Evolutionary conservation across 2,329 filamentous ascomycete species (phyloP), one percentile per base, ranked within the genome.

Genomic region (Claviceps fusiformis): DNA sequence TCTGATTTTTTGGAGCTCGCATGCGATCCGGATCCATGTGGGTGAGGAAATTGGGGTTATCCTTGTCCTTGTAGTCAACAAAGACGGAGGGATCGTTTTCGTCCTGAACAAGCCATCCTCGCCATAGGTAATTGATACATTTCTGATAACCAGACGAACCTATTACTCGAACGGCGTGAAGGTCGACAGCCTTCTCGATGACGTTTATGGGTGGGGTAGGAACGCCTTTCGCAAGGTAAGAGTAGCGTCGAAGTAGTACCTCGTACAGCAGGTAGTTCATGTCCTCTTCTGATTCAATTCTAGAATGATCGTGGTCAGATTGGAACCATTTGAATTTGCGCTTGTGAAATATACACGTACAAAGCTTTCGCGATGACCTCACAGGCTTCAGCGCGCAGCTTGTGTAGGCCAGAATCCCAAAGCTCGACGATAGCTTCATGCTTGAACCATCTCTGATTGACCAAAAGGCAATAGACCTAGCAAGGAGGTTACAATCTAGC

Each of bases 1-100:
- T 98, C 70, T 98, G 93, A 65, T 97, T 97, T 53, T 87, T 76
- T 4, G 93, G 93, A 0, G 89, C 87, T 35, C 92, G 82, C 87
- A 98, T 95, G 41, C 93, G 86, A 67, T 97, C 91, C 0, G 93
- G 93, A 64, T 97, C 87, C 63, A 97, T 83, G 67, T 98, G 93
- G 1, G 79, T 74, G 73, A 85, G 81, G 70, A 93, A 95, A 48
- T 76, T 79, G 1, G 82, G 83, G 66, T 91, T 87, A 57, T 85
- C 88, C 67, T 89, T 89, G 57, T 89, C 77, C 62, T 85, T 82
- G 74, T 95, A 98, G 65, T 91, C 85, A 54, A 96, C 79, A 66
- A 98, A 98, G 53, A 83, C 83, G n/a, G 85, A 83, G 0, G 92
- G 87, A 62, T 97, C 91, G 52, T 91, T 79, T 62, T 96, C 90